Evolutionary conservation across 2,329 filamentous ascomycete genomes (phyloP), one percentile per base, ranked within the genome.

Genomic region (Grosmannia huntii): DNA sequence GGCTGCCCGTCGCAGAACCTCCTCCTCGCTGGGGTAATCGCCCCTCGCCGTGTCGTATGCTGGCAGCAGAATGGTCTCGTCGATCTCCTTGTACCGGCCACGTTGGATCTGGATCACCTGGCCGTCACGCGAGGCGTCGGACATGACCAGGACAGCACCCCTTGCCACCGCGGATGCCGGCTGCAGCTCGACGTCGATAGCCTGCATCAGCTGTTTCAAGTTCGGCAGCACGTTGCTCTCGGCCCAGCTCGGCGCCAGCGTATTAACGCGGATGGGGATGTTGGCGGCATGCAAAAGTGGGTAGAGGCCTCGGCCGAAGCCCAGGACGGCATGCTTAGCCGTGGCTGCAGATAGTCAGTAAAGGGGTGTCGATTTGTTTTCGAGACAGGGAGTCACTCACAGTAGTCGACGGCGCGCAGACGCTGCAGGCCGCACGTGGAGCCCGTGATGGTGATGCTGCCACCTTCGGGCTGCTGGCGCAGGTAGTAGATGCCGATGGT

Each of bases 341-440:
- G n/a, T n/a, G 27, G 31, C 53, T 54, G 53, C 23, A 19, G 41
- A 4, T 10, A 10, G 31, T 33, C 31, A 33, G 9, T 33, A 33
- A 33, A 10, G 31, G 31, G 5, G 31, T 33, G 31, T 10, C 31
- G 31, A 33, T 33, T 9, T 33, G 31, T 33, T 7, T 4, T 28
- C 31, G 31, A 33, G 31, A 5, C 31, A 33, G 31, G 31, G 31
- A 33, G 9, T 33, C 9, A 54, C 53, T 23, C 21, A 54, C 53
- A n/a, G 19, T 55, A 55, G 38, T 55, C 53, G 4, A 55, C 53
- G 21, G 53, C 53, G 7, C 53, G 53, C 23, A 55, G 53, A n/a
- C 53, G 53, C 53, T 19, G 53, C 53, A 55, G 53, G 19, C 53
- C 53, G 38, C 53, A 55, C 12, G 53, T 55, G 41, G 53, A 55